Conservation (phyloP, 345 rosid species). For the Gossypium mustelinum region DNA sequence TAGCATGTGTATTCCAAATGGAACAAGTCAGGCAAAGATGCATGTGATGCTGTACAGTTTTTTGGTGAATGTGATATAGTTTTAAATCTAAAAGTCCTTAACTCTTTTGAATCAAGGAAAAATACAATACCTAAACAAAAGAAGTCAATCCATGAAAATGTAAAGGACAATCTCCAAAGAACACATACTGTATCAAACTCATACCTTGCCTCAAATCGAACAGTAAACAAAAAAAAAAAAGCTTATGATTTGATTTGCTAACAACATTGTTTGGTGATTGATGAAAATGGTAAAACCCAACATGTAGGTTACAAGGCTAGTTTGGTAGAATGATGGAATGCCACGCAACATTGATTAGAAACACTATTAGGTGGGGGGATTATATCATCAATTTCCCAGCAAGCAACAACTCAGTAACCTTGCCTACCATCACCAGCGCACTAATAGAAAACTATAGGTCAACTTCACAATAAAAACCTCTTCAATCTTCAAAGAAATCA, state of each 20-base stretch:
- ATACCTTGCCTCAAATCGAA: neutral
- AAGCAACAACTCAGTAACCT: conserved; percentile 13
- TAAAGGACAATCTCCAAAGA: neutral
- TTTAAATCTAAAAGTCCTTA: neutral
- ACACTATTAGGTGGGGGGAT: neutral
- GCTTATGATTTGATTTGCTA: neutral
- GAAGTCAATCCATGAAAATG: neutral
- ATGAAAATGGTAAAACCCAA: neutral
- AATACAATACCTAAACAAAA: neutral
- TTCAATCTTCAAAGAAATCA: neutral
- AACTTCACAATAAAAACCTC: neutral
- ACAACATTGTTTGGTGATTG: neutral
- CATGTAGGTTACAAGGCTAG: neutral
- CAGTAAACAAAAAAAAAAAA: neutral
- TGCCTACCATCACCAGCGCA: conserved; percentile 3
- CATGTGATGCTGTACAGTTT: neutral
- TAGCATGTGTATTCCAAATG: neutral
- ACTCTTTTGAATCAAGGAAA: too few relatives aligned
- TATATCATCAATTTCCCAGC: conserved; percentile 15
- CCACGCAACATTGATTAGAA: conserved; percentile 4
- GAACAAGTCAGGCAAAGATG: neutral
- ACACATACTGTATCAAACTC: neutral
- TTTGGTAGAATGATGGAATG: neutral
- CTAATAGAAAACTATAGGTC: neutral
- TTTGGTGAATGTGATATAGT: neutral